Evolutionary conservation across 257 asterid species (phyloP), one percentile per base, ranked within the genome.

Genomic region (Ocimum tenuiflorum): DNA sequence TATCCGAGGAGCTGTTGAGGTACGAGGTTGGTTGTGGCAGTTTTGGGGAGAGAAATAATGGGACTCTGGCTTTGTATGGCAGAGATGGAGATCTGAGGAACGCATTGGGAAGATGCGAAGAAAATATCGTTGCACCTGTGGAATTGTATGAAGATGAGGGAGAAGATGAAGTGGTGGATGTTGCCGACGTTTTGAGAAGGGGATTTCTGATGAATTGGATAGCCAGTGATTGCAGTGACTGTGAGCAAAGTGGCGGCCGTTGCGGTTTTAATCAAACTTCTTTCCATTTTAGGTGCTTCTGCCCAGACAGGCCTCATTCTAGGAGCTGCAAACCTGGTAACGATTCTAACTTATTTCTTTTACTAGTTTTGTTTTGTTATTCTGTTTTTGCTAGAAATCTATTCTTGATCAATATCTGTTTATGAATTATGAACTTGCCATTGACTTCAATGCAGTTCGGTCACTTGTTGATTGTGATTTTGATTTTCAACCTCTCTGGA

Each of bases 141-240:
- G 96, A 81, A 20, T 47, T 54, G 31, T 9, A 0, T 4, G 81
- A 29, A 8, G 59, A 23, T 8, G 75, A 61, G 61, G 46, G 20
- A 24, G 74, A 14, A 0, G 45, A 38, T 9, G 77, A 22, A 33
- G 33, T 31, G 6, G 67, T 48, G 1, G 36, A 78, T 33, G 62
- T 76, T 73, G 48, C 6, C 0, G 72, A 27, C 70, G 53, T 78
- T 2, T 65, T 83, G 81, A 80, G 72, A 41, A 81, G 74, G 55
- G 96, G 94, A 7, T 82, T 89, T 59, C 42, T 41, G 23, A 24
- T 83, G 79, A 75, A 51, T 0, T 90, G 95, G 97, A 77, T 0
- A 1, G 88, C 79, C 0, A 38, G 50, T 69, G 75, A 77, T 15
- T 84, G 91, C 48, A 48, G 49, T 4, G 54, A 0, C 0, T 87